These are phyloP conservation scores for Grosmannia serpens DNA, from an alignment of 2,329 filamentous ascomycete genomes.

Conservation along the genomic window DNA sequence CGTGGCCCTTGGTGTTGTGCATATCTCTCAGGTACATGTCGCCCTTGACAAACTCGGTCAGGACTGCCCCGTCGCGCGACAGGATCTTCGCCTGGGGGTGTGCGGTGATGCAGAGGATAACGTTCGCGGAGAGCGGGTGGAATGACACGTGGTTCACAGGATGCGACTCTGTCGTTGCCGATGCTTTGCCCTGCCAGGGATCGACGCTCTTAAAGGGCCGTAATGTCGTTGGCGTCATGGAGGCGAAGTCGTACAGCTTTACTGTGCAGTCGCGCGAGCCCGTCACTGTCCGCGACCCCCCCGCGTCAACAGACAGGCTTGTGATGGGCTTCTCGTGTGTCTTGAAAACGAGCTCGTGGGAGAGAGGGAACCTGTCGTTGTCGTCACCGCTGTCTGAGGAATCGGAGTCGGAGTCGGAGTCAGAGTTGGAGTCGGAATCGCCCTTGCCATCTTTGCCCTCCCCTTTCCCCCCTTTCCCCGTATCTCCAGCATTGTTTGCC, in stretches of 20 bases:
- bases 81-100: constrained; percentile 85
- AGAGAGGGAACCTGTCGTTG: constrained; percentile 81
- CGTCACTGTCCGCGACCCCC: constrained; percentile 76
- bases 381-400: constrained; percentile 49
- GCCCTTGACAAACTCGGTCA: constrained; percentile 88
- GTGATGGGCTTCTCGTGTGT: constrained; percentile 86
- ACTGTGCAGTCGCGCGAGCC: constrained; percentile 83
- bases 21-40: constrained; percentile 98
- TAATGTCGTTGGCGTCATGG: constrained; percentile 89
- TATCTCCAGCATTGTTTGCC: constrained; percentile 13
- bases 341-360: constrained; percentile 85
- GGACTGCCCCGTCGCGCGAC: constrained; percentile 73
- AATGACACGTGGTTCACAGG: constrained; percentile 80
- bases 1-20: constrained; percentile 94
- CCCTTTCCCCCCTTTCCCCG: constrained; percentile 13
- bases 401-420: constrained; percentile 21
- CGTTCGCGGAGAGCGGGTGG: constrained; percentile 67
- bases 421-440: constrained; percentile 24
- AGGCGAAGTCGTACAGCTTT: constrained; percentile 89
- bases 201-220: constrained; percentile 90
- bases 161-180: constrained; percentile 68
- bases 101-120: constrained; percentile 78
- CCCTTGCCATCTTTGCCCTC: constrained; percentile 13
- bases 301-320: constrained; percentile 69
- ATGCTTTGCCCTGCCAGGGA: constrained; percentile 64